phyloP scores from a whole-genome alignment of 257 asterid genomes.

The Nicotiana paniculata region DNA sequence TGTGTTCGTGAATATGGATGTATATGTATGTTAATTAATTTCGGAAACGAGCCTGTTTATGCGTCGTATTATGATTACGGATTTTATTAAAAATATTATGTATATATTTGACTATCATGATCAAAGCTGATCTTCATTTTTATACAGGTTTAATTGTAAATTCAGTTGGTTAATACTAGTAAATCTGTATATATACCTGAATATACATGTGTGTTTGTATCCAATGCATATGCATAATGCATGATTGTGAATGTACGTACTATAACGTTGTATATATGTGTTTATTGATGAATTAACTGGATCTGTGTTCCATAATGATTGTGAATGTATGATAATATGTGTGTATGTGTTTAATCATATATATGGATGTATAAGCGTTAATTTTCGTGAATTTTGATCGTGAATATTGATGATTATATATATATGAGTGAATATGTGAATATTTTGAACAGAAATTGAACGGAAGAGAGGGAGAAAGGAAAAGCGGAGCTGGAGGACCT shows the following conservation, averaged over 20 bases:
- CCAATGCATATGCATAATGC: not conserved
- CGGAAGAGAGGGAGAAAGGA: not conserved
- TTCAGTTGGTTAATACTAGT: not conserved
- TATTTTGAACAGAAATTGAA: not conserved
- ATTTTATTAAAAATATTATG: not conserved
- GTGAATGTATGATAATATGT: not conserved
- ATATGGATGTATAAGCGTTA: not conserved
- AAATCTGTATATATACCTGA: not conserved
- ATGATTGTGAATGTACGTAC: not conserved
- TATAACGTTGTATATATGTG: not conserved
- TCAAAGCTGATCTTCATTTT: not conserved
- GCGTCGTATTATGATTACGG: not conserved
- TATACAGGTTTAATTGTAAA: not conserved
- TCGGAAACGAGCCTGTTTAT: not conserved
- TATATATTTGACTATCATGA: not conserved
- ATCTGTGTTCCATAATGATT: not conserved
- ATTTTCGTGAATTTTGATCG: not conserved
- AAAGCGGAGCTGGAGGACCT: slow-evolving; percentile 4
- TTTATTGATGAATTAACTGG: not conserved
- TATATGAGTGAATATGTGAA: not conserved
- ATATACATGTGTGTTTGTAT: not conserved
- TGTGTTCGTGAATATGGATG: not conserved
- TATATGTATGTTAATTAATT: not conserved
- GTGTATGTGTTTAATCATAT: not conserved
- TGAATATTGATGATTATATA: not conserved